Conservation (phyloP, 2,329 filamentous ascomycete genomes). For the Fusarium zealandicum region DNA sequence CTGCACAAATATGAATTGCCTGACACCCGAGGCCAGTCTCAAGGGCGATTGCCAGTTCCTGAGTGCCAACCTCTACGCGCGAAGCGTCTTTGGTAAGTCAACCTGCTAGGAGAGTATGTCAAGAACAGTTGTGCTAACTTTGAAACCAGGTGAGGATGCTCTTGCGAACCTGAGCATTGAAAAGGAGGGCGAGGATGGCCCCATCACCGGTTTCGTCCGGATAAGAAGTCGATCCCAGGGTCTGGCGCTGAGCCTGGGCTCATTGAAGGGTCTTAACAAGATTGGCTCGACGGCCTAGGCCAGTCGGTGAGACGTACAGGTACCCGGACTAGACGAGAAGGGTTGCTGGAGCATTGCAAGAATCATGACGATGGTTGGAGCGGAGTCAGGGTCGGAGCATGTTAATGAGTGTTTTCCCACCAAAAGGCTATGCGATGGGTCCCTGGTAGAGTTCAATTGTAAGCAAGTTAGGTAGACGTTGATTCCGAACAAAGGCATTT, state of each 20-base stretch:
- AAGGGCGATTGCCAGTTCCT: slow-evolving; percentile 98
- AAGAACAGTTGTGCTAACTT: slow-evolving; percentile 32
- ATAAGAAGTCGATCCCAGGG: slow-evolving; percentile 98
- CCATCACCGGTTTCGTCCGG: slow-evolving; percentile 95
- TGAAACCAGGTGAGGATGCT: slow-evolving; percentile 87
- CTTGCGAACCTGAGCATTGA: slow-evolving; percentile 97
- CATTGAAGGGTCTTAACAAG: slow-evolving; percentile 93
- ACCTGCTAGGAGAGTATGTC: not conserved
- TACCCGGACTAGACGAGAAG: slow-evolving; percentile 23
- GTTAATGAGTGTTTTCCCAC: slow-evolving; percentile 45
- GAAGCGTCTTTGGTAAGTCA: slow-evolving; percentile 94
- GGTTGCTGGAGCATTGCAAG: slow-evolving; percentile 34
- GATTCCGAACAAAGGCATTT: slow-evolving; percentile 38
- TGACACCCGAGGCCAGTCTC: slow-evolving; percentile 94
- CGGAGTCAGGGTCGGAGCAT: slow-evolving; percentile 45
- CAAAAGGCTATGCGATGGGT: slow-evolving; percentile 43
- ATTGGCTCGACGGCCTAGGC: slow-evolving; percentile 56
- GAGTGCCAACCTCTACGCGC: slow-evolving; percentile 94
- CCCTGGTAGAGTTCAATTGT: slow-evolving; percentile 42
- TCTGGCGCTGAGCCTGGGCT: slow-evolving; percentile 89
- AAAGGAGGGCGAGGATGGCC: slow-evolving; percentile 93
- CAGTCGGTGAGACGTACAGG: slow-evolving; percentile 16
- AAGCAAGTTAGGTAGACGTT: slow-evolving; percentile 43
- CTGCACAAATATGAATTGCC: slow-evolving; percentile 97
- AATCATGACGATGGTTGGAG: slow-evolving; percentile 42